Base-by-base conservation (phyloP, 1,284 basidiomycete species). In the Sanghuangporus weigelae region DNA sequence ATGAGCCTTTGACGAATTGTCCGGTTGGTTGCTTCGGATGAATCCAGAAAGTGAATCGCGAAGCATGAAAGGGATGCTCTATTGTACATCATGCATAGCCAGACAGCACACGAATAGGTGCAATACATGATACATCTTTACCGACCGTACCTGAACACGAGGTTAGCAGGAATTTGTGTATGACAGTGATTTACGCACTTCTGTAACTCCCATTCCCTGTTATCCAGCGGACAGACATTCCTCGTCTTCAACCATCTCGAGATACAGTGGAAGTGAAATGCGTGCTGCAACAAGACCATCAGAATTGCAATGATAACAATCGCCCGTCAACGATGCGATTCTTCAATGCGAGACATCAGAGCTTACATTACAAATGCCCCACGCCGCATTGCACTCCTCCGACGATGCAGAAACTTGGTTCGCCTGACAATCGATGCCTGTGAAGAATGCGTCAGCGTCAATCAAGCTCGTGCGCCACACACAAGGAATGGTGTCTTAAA, bases 261-360 rank as follows among this genome's bases (percentile, higher is more conserved):
- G 74, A 99, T 99, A 77, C 96, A 99, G 77, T 99, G 96, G 79
- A 99, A 99, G 79, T 99, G 96, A 84, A 99, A 99, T 4, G 96
- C 96, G 74, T 99, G 96, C 96, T 98, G 71, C 63, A 39, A 8
- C 59, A n/a, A 46, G 7, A 19, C 5, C 35, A 53, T 35, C 31
- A 53, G n/a, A 11, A 23, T 26, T 49, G 26, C 14, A 19, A n/a
- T 14, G 46, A 50, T 19, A 12, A 54, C 23, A 38, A 11, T 54
- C 23, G 36, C 7, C 23, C 31, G 19, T 36, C 23, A 63, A 51
- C 36, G n/a, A 56, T 50, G 6, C 26, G 5, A 26, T 35, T 35
- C 21, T 7, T 31, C 58, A 21, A 48, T 38, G 1, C 31, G 10
- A 65, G 16, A 14, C 16, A 26, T 26, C 39, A 58, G 46, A 7